Percentiles rank a stretch among this genome's conserved stretches.
These are phyloP conservation scores for Beauveria sp. DNA, from an alignment of 2,329 filamentous ascomycete genomes.

Conservation along the genomic window DNA sequence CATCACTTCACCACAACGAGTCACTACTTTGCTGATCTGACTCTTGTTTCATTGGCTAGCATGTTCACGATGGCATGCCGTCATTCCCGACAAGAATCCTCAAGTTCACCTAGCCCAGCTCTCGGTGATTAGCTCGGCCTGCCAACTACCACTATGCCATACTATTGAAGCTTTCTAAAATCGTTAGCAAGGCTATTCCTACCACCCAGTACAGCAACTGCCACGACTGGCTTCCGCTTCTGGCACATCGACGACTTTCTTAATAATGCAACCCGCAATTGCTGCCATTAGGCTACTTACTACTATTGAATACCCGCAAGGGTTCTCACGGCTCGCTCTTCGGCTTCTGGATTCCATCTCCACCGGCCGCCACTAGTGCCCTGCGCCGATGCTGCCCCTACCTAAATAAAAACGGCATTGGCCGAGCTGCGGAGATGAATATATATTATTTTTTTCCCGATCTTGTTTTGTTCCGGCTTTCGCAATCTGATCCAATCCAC, in stretches of 20 bases:
- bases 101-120: not conserved
- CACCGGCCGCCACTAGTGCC: not conserved
- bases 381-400: not conserved
- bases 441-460: not conserved
- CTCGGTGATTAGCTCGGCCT: slow-evolving; percentile 4
- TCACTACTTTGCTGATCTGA: no score
- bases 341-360: not conserved
- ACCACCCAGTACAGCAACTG: not conserved
- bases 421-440: slow-evolving; percentile 1
- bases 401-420: not conserved
- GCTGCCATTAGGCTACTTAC: not conserved
- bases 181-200: not conserved
- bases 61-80: not conserved
- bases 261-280: not conserved
- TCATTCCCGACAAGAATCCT: not conserved
- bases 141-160: no score
- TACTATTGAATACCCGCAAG: not conserved
- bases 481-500: not conserved
- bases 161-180: no score
- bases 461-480: not conserved
- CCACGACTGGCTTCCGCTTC: not conserved
- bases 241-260: not conserved
- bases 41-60: no score
- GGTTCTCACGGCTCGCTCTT: slow-evolving; percentile 6
- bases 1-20: no score